Evolutionary conservation across 371 early-diverging fungal species (phyloP), one percentile per base, ranked within the genome.

Genomic region (Mucor sp.): DNA sequence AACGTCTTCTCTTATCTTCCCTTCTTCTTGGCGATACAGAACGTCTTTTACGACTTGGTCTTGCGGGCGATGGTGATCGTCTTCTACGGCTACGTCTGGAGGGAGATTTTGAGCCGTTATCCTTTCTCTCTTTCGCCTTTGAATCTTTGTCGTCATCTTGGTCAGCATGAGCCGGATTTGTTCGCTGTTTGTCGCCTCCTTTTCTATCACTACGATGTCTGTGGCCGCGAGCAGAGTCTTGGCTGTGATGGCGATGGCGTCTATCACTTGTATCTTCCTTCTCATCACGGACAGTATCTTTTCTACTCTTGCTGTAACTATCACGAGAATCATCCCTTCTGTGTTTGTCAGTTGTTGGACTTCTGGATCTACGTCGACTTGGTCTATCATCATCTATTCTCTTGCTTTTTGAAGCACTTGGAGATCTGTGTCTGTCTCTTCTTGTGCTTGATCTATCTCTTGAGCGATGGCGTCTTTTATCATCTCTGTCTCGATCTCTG

Each of bases 361-460:
- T 37, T 63, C 37, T 63, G 21, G 56, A 56, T 55, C 23, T 3
- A 32, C 11, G 27, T 47, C 61, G 27, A 19, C 47, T 47, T 28
- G 44, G 44, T 32, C 32, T 56, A 14, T 57, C 64, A 32, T 56
- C 65, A 47, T 57, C 56, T 7, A n/a, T 30, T 27, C 65, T 65
- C 44, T 65, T 65, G 14, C 30, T 65, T 53, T 50, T 56, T 19
- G 28, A 56, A 30, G 27, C 21, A 23, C 41, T 55, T 41, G 55
- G 14, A 14, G 57, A 37, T n/a, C 50, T 50, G 41, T 27, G 39
- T 41, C 41, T 60, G 14, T 37, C 37, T 23, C 25, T 23, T 50
- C 25, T 25, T 50, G 25, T 50, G 21, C 12, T 50, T 50, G 50
- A 50, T 50, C 23, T 50, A 4, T 50, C 50, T 39, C 48, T 65